Evolutionary conservation across 768 basidiomycete species (phyloP), one percentile per base, ranked within the genome.

Genomic region (Russula vinacea): DNA sequence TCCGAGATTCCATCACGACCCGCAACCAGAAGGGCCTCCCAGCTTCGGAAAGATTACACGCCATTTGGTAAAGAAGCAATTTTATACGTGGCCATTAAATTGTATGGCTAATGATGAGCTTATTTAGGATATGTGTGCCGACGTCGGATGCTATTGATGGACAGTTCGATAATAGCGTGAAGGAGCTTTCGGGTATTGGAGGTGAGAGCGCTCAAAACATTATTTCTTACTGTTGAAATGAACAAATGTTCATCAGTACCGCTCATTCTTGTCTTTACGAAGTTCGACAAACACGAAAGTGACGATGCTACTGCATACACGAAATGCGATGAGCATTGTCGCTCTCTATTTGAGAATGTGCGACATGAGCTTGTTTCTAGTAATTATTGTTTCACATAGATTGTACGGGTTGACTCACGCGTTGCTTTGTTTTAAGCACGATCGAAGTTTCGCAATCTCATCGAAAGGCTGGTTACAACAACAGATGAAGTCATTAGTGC

Each of bases 41-140:
- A 42, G 10, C 2, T 16, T 49, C 63, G 22, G 39, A 64, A 33
- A 64, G 53, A 33, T 26, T 60, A 10, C 63, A 64, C 9, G 63
- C 58, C 10, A 64, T 64, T 22, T 64, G 58, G 63, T 64, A 55
- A 16, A 22, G 37, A 5, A 17, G 26, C 5, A 17, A 29, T 9
- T 26, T 51, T 22, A 26, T 13, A 37, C 6, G 13, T 47, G 32
- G 16, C 9, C 5, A 3, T 14, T 9, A 37, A 16, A 19, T 32
- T n/a, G 22, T 11, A 13, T 10, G 29, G 8, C 58, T 64, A 17
- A 64, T 35, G 17, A 17, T 22, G 11, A 55, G 2, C 0, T 22
- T 29, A 29, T 5, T 29, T n/a, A 64, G 63, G 63, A 42, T 64
- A 42, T 64, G 63, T 37, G 17, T 60, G 5, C 33, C 63, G 1